Base-by-base conservation (phyloP, 2,329 filamentous ascomycete genomes). In the Xylaria sp. region DNA sequence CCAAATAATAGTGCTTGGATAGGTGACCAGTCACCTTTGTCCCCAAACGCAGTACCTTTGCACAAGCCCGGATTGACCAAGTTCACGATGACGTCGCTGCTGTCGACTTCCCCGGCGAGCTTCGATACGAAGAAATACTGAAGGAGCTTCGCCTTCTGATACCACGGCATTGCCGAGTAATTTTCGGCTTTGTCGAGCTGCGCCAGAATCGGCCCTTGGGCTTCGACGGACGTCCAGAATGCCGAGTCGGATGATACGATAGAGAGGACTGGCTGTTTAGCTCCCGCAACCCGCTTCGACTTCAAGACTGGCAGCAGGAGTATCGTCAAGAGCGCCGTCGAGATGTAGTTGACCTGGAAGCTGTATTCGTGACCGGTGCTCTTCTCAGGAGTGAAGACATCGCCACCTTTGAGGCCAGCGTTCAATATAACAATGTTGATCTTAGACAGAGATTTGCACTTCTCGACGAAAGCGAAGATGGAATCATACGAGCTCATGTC, bases 371-470 rank as follows among this genome's bases (percentile, higher is more conserved):
- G 80, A 3, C 82, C 78, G 0, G 78, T 82, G 9, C 66, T 66
- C 25, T 76, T 62, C 25, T 73, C 66, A 5, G 61, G 63, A 13
- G 67, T 70, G 69, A 77, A 78, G 6, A 66, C 39, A 1, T 1
- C 13, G 2, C 50, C 41, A 4, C 71, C 73, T 20, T 44, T 64
- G 5, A 83, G 39, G 0, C 80, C 84, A 2, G 84, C 84, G 69
- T 86, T 86, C 5, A 85, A 76, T 44, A 87, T 78, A 8, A 76
- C 80, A 15, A 84, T 80, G 70, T 87, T 83, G 8, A 87, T 71
- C 18, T 80, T 78, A 0, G 74, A 39, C 1, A 85, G 77, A 0
- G 54, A 76, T 10, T 79, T 72, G 20, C 77, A 75, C 8, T 78
- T 77, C 0, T 67, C 66, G 2, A 75, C 79, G 70, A 87, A 86